Evolutionary conservation across 768 basidiomycete species (phyloP).

Genomic region (Mycena olivaceomarginata): DNA sequence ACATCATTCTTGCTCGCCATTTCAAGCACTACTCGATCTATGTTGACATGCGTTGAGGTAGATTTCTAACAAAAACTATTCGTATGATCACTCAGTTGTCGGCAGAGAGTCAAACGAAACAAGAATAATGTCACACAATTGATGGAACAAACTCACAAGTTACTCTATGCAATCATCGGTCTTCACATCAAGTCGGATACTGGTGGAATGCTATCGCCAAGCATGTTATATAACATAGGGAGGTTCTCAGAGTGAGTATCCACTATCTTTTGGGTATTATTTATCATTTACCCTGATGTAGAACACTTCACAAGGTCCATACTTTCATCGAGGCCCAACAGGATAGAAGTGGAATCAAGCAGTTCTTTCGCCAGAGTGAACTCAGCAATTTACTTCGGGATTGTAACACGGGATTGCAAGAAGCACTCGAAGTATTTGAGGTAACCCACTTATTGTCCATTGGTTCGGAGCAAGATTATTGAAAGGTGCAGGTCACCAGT

Average conservation of each 20-base stretch:
- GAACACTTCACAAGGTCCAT: conserved; percentile 7
- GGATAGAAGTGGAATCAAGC: too few species aligned
- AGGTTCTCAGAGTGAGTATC: conserved; percentile 2
- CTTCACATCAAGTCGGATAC: conserved; percentile 5
- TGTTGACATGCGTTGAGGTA: not conserved
- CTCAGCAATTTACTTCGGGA: not conserved
- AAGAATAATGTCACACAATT: not conserved
- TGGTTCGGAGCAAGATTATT: not conserved
- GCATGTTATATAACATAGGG: not conserved
- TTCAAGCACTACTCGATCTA: conserved; percentile 5
- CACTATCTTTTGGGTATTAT: not conserved
- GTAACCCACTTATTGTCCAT: not conserved
- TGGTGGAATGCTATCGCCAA: conserved; percentile 6
- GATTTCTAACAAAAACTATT: not conserved
- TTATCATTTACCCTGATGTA: not conserved
- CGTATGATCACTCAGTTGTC: not conserved
- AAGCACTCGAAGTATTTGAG: conserved; percentile 12
- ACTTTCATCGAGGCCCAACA: not conserved
- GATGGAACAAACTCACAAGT: not conserved
- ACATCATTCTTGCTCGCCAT: not conserved
- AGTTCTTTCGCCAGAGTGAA: not conserved
- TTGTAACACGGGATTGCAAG: not conserved
- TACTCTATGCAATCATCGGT: too few species aligned
- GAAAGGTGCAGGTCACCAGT: not conserved
- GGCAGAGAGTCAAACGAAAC: conserved; percentile 11